Conservation (phyloP, 2,329 filamentous ascomycete genomes). For the Metarhizium rileyi region DNA sequence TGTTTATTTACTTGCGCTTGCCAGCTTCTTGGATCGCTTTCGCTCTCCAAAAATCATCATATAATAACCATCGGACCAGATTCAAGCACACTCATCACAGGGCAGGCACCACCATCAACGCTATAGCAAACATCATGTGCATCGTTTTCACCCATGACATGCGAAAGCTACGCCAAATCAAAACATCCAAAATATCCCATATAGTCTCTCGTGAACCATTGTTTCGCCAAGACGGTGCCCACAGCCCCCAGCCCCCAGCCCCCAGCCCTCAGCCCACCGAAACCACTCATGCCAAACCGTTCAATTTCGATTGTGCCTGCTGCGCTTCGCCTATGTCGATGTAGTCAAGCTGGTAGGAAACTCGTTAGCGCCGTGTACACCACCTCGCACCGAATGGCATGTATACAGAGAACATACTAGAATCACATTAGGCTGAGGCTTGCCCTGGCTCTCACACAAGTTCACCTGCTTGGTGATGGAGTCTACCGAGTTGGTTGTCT, state of each 20-base stretch:
- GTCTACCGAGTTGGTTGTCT: conserved; percentile 24
- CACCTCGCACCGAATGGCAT: neutral
- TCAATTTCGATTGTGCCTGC: conserved; percentile 26
- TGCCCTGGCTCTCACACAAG: conserved; percentile 17
- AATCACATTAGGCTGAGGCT: conserved; percentile 20
- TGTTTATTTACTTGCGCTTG: no score
- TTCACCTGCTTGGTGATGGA: conserved; percentile 20
- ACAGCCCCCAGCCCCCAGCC: no score
- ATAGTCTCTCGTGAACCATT: neutral
- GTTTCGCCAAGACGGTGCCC: neutral
- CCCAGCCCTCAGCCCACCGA: conserved; percentile 7
- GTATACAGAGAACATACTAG: conserved; percentile 17
- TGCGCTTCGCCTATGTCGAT: conserved; percentile 31
- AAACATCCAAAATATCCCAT: no score
- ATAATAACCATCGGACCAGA: no score
- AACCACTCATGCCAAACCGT: conserved; percentile 20
- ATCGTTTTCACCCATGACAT: no score
- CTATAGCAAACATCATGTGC: no score
- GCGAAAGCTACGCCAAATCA: no score
- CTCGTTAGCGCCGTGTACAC: conserved; percentile 9
- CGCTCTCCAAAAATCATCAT: no score
- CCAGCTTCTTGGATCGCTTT: no score
- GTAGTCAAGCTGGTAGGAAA: conserved; percentile 30
- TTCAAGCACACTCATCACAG: no score
- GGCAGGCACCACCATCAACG: no score